These are phyloP conservation scores for Yarrowia bubula DNA, from an alignment of 805 yeast species.

Conservation along the genomic window DNA sequence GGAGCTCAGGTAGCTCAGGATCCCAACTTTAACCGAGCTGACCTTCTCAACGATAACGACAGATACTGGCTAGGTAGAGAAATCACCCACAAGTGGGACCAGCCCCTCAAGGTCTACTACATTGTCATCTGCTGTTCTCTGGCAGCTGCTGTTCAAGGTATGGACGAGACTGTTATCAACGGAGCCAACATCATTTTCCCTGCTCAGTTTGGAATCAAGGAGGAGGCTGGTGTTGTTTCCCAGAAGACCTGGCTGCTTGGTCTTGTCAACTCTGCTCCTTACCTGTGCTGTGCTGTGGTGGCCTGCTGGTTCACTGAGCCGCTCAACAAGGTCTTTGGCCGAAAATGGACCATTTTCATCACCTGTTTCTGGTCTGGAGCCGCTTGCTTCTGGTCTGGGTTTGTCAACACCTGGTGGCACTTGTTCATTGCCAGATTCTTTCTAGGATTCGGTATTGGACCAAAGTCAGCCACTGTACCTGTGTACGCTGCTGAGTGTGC, in stretches of 20 bases:
- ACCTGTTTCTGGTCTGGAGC: constrained; percentile 56
- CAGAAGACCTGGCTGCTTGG: constrained; percentile 50
- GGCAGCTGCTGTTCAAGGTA: constrained; percentile 70
- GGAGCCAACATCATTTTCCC: constrained; percentile 57
- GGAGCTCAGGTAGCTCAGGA: constrained; percentile 61
- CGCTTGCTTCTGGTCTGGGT: constrained; percentile 65
- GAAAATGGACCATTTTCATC: constrained; percentile 59
- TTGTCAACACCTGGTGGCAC: constrained; percentile 59
- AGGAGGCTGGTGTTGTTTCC: constrained; percentile 32
- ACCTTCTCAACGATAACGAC: constrained; percentile 40
- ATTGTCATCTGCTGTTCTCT: constrained; percentile 60
- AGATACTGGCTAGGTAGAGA: constrained; percentile 45
- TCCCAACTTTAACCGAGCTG: constrained; percentile 41
- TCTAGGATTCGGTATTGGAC: constrained; percentile 65
- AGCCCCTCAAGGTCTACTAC: constrained; percentile 43
- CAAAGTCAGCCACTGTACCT: constrained; percentile 66
- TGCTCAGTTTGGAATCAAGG: constrained; percentile 31
- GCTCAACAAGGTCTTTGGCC: constrained; percentile 52
- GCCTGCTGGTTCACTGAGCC: constrained; percentile 58
- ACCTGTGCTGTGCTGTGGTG: constrained; percentile 54
- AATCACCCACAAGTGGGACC: constrained; percentile 49
- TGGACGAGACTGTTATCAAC: constrained; percentile 70
- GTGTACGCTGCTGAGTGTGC: constrained; percentile 63
- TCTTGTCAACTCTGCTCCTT: constrained; percentile 63
- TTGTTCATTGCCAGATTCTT: constrained; percentile 58